Evolutionary conservation across 371 early-diverging fungal genomes (phyloP).

Genomic region (Mucor indicus): DNA sequence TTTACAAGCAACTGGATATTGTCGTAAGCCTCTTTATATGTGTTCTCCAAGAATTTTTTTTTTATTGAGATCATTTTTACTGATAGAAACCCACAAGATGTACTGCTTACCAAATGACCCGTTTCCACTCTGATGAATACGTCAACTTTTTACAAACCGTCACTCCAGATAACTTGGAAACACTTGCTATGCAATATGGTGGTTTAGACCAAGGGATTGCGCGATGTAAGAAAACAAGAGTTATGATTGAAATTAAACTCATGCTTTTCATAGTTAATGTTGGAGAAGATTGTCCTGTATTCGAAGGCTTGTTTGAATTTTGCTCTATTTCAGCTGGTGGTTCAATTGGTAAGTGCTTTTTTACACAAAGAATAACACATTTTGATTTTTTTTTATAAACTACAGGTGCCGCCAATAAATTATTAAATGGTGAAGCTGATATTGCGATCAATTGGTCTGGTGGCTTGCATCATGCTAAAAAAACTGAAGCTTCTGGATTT

Average conservation of each 20-base stretch:
- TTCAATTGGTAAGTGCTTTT: slow-evolving; percentile 63
- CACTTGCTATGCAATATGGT: slow-evolving; percentile 75
- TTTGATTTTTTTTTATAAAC: not conserved
- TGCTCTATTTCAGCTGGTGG: slow-evolving; percentile 87
- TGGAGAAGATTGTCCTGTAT: slow-evolving; percentile 90
- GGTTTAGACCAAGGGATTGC: slow-evolving; percentile 54
- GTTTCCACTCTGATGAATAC: slow-evolving; percentile 99
- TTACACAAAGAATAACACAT: not conserved
- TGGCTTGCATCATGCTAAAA: slow-evolving; percentile 97
- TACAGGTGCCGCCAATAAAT: not conserved
- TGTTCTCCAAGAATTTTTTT: too few species aligned
- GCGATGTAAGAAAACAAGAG: slow-evolving; percentile 62
- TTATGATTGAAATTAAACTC: not conserved
- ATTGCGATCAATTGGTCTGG: slow-evolving; percentile 98
- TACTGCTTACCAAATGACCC: slow-evolving; percentile 91
- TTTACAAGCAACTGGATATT: slow-evolving; percentile 94
- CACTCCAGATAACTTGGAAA: slow-evolving; percentile 89
- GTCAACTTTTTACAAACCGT: slow-evolving; percentile 96
- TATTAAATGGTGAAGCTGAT: slow-evolving; percentile 51
- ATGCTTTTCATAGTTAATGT: slow-evolving; percentile 64
- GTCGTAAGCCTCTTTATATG: slow-evolving; percentile 48
- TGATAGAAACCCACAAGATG: slow-evolving; percentile 83
- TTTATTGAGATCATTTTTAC: too few species aligned
- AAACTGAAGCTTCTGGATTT: slow-evolving; percentile 92
- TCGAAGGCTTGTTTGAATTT: slow-evolving; percentile 92